Evolutionary conservation across 345 rosid species (phyloP).

Genomic region (Eucalyptus polyanthemos): DNA sequence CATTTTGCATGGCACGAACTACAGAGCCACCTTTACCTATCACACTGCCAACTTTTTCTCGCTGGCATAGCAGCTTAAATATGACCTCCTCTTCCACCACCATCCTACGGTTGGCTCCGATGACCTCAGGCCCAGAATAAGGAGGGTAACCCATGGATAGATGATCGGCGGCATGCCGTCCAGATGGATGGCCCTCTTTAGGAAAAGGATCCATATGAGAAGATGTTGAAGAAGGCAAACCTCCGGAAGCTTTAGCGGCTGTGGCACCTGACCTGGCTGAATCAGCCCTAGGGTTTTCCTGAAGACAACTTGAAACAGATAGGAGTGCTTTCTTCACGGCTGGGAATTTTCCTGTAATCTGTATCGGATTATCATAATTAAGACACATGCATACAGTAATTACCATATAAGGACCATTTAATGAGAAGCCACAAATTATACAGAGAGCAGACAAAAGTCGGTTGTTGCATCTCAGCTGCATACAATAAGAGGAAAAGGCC

Average conservation of each 20-base stretch:
- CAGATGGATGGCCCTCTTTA: slow-evolving; percentile 36
- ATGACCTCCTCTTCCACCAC: slow-evolving; percentile 48
- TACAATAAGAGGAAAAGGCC: neutral
- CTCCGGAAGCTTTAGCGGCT: slow-evolving; percentile 1
- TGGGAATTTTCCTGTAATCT: slow-evolving; percentile 49
- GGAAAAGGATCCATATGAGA: slow-evolving; percentile 20
- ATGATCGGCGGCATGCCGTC: slow-evolving; percentile 25
- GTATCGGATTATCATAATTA: neutral
- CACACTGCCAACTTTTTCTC: slow-evolving; percentile 68
- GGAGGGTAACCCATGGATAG: slow-evolving; percentile 48
- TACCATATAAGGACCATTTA: neutral
- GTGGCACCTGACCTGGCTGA: neutral
- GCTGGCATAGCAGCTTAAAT: slow-evolving; percentile 55
- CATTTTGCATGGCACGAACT: slow-evolving; percentile 44
- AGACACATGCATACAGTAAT: neutral
- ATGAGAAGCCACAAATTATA: neutral
- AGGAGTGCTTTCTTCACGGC: slow-evolving; percentile 53
- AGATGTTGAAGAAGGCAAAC: slow-evolving; percentile 10
- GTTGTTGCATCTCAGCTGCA: neutral
- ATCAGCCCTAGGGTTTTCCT: slow-evolving; percentile 31
- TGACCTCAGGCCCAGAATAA: slow-evolving; percentile 31
- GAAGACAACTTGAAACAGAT: slow-evolving; percentile 32
- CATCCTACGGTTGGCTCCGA: slow-evolving; percentile 34
- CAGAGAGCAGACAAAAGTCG: neutral
- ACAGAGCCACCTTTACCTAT: slow-evolving; percentile 78